Evolutionary conservation across 768 basidiomycete genomes (phyloP).

Genomic region (Russula dissimulans): DNA sequence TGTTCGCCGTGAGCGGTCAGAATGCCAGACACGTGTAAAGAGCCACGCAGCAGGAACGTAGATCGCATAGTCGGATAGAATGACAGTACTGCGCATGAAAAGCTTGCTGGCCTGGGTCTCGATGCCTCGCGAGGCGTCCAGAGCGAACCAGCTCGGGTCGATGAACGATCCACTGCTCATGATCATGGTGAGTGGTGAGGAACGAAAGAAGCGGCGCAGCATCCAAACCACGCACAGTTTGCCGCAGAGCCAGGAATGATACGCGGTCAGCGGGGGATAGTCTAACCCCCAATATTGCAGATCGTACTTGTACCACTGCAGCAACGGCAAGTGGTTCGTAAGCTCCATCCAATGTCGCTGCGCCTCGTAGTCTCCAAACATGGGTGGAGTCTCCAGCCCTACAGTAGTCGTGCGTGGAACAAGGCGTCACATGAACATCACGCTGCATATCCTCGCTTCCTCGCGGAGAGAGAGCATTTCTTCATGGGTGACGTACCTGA

Average conservation of each 20-base stretch:
- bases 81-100: constrained; percentile 75
- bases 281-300: constrained; percentile 90
- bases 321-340: constrained; percentile 63
- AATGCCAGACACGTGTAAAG: constrained; percentile 60
- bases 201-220: not conserved
- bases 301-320: constrained; percentile 84
- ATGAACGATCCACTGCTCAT: constrained; percentile 39
- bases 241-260: constrained; percentile 78
- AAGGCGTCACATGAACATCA: not conserved
- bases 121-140: constrained; percentile 61
- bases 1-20: constrained; percentile 60
- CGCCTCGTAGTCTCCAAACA: constrained; percentile 91
- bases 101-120: constrained; percentile 57
- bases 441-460: not conserved
- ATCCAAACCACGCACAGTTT: constrained; percentile 43
- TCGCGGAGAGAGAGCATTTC: not conserved
- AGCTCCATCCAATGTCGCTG: constrained; percentile 96
- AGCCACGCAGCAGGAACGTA: constrained; percentile 67
- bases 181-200: not conserved
- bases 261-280: constrained; percentile 91
- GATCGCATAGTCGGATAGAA: constrained; percentile 56
- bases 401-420: not conserved
- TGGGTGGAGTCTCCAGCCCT: constrained; percentile 68
- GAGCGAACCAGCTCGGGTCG: constrained; percentile 57
- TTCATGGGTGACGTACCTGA: constrained; percentile 50